Percentiles rank a stretch among this genome's conserved stretches.
These are phyloP conservation scores for Solanum gandarillasii DNA, from an alignment of 257 asterid species.

Conservation along the genomic window DNA sequence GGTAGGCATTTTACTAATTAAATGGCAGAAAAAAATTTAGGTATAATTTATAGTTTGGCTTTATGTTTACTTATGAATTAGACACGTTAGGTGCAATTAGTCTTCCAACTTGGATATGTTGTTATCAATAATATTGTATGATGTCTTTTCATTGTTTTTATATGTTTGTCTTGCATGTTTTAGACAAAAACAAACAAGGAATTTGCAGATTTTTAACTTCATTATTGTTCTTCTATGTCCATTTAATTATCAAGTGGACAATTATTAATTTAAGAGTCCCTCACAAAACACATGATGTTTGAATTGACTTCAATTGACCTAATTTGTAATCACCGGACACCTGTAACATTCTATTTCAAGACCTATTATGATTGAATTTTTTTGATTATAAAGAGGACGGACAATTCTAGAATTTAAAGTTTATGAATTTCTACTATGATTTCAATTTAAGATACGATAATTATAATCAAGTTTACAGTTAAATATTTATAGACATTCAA, in stretches of 20 bases:
- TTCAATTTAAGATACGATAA: neutral
- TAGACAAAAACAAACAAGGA: neutral
- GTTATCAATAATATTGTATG: neutral
- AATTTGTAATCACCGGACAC: neutral
- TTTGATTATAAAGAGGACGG: neutral
- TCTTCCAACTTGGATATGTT: neutral
- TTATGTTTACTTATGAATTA: neutral
- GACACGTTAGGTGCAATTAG: neutral
- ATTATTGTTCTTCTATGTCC: neutral
- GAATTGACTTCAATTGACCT: neutral
- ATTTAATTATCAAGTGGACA: neutral
- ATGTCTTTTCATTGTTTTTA: neutral
- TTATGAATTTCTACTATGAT: neutral
- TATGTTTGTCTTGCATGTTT: neutral
- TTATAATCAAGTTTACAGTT: neutral
- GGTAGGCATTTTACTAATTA: neutral
- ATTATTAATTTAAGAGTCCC: neutral
- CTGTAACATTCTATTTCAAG: neutral
- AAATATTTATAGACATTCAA: neutral
- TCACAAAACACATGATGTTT: neutral
- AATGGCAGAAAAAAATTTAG: neutral
- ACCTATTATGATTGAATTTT: neutral
- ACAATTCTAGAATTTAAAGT: neutral
- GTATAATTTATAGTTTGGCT: neutral
- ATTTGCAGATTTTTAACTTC: neutral